Conservation (phyloP, 2,329 filamentous ascomycete genomes). For the Fusarium avenaceum region DNA sequence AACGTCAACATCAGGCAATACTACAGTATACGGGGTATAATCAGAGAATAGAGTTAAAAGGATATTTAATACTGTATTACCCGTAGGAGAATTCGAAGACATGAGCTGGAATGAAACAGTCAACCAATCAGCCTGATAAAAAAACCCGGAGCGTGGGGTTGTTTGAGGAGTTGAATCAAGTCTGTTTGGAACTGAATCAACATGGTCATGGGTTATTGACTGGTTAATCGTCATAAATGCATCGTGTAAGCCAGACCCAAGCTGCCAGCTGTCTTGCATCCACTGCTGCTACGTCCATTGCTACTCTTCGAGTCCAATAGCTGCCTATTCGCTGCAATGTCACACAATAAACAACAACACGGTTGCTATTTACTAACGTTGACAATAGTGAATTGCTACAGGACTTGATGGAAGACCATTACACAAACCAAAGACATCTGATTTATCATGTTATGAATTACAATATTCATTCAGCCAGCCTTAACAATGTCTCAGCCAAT, state of each 20-base stretch:
- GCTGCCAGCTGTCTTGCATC: conserved; percentile 31
- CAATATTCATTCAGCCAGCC: conserved; percentile 30
- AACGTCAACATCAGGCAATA: no score
- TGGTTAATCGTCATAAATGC: not conserved
- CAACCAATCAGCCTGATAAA: conserved; percentile 18
- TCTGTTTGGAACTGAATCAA: conserved; percentile 13
- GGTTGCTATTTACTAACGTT: conserved; percentile 40
- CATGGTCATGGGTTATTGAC: conserved; percentile 5
- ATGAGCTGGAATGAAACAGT: conserved; percentile 18
- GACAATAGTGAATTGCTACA: conserved; percentile 31
- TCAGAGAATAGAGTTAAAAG: no score
- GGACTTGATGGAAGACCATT: conserved; percentile 28
- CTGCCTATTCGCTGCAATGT: not conserved
- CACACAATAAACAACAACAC: conserved; percentile 32
- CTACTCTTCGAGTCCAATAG: not conserved
- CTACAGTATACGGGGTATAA: not conserved
- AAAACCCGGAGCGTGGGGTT: not conserved
- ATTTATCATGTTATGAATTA: conserved; percentile 7
- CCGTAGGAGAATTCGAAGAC: conserved; percentile 5
- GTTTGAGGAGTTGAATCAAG: not conserved
- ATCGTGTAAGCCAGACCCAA: not conserved
- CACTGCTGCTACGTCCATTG: not conserved
- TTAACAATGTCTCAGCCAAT: conserved; percentile 24
- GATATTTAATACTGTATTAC: no score
- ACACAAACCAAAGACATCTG: not conserved